Evolutionary conservation across 164 flowering plant genomes (phyloP).

Genomic region (Warburgia ugandensis): DNA sequence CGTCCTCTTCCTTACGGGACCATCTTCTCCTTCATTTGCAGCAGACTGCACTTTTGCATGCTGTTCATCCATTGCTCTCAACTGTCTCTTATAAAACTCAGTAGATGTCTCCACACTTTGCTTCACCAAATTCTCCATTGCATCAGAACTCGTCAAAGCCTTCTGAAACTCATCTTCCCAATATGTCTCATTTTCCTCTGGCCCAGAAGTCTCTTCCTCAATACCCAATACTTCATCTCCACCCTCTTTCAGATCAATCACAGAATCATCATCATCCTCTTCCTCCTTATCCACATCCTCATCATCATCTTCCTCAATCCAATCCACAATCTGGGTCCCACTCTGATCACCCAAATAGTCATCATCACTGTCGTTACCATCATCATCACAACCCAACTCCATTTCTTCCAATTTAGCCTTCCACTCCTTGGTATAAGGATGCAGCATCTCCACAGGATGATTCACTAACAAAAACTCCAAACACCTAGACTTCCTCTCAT

Average conservation of each 20-base stretch:
- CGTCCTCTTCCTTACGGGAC: conserved; percentile 6
- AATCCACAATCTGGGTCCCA: conserved; percentile 38
- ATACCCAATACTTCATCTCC: conserved; percentile 33
- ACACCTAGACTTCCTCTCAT: conserved; percentile 70
- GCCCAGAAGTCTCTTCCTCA: conserved; percentile 24
- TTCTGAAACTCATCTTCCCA: conserved; percentile 80
- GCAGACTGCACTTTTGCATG: conserved; percentile 18
- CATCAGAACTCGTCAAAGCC: conserved; percentile 52
- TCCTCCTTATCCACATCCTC: conserved; percentile 17
- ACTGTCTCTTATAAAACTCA: conserved; percentile 37
- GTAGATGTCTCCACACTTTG: conserved; percentile 37
- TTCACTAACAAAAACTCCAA: conserved; percentile 74
- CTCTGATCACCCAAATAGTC: conserved; percentile 14
- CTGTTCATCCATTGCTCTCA: conserved; percentile 29
- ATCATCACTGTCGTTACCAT: conserved; percentile 46
- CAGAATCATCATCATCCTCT: conserved; percentile 14
- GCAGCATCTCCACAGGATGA: conserved; percentile 67
- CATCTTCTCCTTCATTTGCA: conserved; percentile 16
- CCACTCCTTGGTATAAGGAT: conserved; percentile 96
- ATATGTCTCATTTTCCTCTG: conserved; percentile 47
- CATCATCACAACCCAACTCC: conserved; percentile 94
- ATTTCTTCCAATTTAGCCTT: conserved; percentile 83
- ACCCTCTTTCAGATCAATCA: conserved; percentile 25
- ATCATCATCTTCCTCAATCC: conserved; percentile 66
- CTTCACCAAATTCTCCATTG: conserved; percentile 58